Conservation (phyloP, 2,329 filamentous ascomycete species). For the Macrophomina tecta region DNA sequence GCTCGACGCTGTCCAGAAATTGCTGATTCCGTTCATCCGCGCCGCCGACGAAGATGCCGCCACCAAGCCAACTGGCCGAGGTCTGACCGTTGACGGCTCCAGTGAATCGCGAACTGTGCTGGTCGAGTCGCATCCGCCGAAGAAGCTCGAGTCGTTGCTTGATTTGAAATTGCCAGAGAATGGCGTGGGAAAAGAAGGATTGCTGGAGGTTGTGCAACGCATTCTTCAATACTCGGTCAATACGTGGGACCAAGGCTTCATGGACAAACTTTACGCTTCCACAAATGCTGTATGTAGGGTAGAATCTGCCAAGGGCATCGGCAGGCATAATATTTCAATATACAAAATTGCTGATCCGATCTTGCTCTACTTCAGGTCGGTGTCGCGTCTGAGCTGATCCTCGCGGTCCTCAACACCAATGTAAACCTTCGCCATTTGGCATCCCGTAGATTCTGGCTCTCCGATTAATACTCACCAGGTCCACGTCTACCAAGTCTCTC, state of each 20-base stretch:
- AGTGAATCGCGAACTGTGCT: slow-evolving; percentile 49
- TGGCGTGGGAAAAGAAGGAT: slow-evolving; percentile 49
- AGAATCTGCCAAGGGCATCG: not conserved
- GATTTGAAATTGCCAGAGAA: slow-evolving; percentile 44
- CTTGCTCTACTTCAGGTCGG: slow-evolving; percentile 63
- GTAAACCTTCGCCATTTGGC: slow-evolving; percentile 46
- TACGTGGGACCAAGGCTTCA: slow-evolving; percentile 97
- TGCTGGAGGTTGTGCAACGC: slow-evolving; percentile 62
- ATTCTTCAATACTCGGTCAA: slow-evolving; percentile 89
- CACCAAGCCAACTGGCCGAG: slow-evolving; percentile 60
- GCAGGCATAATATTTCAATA: not conserved
- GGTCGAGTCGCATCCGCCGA: slow-evolving; percentile 52
- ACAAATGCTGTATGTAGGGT: slow-evolving; percentile 72
- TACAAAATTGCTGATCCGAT: slow-evolving; percentile 7
- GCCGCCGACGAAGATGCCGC: slow-evolving; percentile 70
- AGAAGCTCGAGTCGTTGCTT: slow-evolving; percentile 50
- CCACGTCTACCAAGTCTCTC: slow-evolving; percentile 93
- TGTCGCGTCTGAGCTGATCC: slow-evolving; percentile 80
- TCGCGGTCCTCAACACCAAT: slow-evolving; percentile 90
- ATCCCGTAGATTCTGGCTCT: not conserved
- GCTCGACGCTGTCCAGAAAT: slow-evolving; percentile 68
- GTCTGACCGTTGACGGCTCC: slow-evolving; percentile 69
- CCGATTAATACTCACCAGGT: slow-evolving; percentile 53
- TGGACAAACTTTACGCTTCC: slow-evolving; percentile 93
- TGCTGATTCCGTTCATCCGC: slow-evolving; percentile 74